Evolutionary conservation across 2,329 filamentous ascomycete species (phyloP).

Genomic region (Botrytis byssoidea): DNA sequence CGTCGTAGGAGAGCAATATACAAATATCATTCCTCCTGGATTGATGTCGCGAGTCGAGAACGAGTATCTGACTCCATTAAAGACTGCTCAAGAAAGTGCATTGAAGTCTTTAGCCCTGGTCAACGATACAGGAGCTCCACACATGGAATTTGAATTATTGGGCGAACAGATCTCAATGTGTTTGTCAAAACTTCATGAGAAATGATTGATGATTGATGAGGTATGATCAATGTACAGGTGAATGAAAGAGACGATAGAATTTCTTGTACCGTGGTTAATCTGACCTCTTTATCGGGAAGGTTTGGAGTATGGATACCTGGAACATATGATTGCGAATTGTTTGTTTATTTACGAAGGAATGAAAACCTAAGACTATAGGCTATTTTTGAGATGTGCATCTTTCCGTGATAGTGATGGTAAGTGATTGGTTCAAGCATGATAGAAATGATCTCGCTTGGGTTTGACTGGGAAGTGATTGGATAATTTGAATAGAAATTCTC

Average conservation of each 20-base stretch:
- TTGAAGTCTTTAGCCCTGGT: slow-evolving; percentile 21
- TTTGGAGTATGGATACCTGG: slow-evolving; percentile 11
- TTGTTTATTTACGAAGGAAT: background rate
- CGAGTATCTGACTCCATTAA: slow-evolving; percentile 56
- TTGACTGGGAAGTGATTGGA: background rate
- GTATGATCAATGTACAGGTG: background rate
- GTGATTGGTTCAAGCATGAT: background rate
- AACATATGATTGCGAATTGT: background rate
- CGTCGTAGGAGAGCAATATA: slow-evolving; percentile 49
- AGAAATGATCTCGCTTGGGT: background rate
- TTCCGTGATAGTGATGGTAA: background rate
- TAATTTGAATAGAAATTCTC: background rate
- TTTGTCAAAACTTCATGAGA: slow-evolving; percentile 25
- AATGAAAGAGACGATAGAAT: background rate
- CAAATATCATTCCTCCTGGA: slow-evolving; percentile 52
- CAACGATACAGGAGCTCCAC: slow-evolving; percentile 11
- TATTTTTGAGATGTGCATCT: background rate
- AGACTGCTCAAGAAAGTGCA: slow-evolving; percentile 43
- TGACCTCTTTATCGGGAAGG: background rate
- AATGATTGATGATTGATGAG: slow-evolving; percentile 15
- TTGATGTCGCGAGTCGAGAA: slow-evolving; percentile 59
- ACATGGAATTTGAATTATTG: slow-evolving; percentile 32
- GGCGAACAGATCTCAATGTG: slow-evolving; percentile 33
- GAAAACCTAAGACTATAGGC: background rate
- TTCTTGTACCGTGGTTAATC: background rate